A percentile compares a stretch with the other conserved stretches of the same genome.
These are phyloP conservation scores for Adansonia gregorii DNA, from an alignment of 441 rosid genomes.

Conservation along the genomic window DNA sequence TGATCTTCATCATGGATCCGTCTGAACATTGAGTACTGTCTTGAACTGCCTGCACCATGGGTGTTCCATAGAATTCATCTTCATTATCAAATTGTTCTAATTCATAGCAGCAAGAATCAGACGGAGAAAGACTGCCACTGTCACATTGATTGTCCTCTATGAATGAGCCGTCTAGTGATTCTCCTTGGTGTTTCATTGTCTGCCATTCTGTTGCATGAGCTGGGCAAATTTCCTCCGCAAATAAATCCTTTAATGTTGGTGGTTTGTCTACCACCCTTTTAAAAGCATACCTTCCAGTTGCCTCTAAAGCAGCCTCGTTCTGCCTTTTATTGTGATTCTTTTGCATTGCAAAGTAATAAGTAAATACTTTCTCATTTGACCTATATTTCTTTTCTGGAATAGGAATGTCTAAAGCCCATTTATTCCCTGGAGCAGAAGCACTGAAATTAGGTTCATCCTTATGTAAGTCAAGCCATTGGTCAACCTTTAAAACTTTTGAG, in stretches of 20 bases:
- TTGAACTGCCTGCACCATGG: constrained; percentile 26
- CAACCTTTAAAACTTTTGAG: constrained; percentile 43
- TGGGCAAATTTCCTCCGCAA: constrained; percentile 38
- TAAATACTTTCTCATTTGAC: constrained; percentile 20
- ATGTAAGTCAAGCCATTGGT: constrained; percentile 54
- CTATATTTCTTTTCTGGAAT: constrained; percentile 30
- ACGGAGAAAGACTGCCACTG: constrained; percentile 29
- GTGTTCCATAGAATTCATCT: constrained; percentile 20
- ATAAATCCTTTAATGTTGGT: constrained; percentile 44
- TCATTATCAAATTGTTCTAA: constrained; percentile 34
- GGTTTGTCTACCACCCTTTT: constrained; percentile 37
- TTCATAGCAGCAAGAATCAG: constrained; percentile 27
- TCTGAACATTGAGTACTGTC: constrained; percentile 24
- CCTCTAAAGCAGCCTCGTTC: constrained; percentile 27
- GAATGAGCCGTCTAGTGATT: constrained; percentile 20
- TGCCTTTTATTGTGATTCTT: constrained; percentile 29
- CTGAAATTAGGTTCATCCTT: constrained; percentile 29
- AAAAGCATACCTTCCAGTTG: constrained; percentile 31
- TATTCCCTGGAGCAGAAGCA: constrained; percentile 36
- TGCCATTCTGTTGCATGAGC: constrained; percentile 35
- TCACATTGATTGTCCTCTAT: constrained; percentile 27
- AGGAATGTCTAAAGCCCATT: constrained; percentile 38
- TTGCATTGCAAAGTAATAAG: constrained; percentile 21
- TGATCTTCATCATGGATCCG: constrained; percentile 2
- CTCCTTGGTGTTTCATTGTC: constrained; percentile 28